These are phyloP conservation scores for Dendrobium catenatum DNA, from an alignment of 106 monocot species.

Conservation along the genomic window DNA sequence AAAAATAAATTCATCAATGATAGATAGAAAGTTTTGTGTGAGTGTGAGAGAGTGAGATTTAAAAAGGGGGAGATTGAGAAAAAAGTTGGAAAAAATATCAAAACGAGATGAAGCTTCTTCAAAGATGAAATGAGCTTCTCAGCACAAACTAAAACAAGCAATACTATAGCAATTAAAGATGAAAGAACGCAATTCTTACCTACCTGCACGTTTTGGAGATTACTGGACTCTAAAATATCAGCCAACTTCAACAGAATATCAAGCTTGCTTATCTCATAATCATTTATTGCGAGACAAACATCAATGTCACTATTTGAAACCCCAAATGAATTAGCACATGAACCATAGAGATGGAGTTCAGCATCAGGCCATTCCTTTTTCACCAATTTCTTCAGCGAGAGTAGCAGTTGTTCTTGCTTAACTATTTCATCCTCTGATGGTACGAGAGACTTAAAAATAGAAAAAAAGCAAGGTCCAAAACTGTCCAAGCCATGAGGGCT, in stretches of 20 bases:
- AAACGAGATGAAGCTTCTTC: not conserved
- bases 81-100: conserved; percentile 5
- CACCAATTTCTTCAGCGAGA: conserved; percentile 47
- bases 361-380: conserved; percentile 83
- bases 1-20: not conserved
- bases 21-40: not conserved
- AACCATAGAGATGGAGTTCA: conserved; percentile 77
- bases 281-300: conserved; percentile 78
- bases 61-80: not conserved
- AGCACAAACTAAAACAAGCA: not conserved
- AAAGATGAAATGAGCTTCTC: not conserved
- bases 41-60: not conserved
- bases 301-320: conserved; percentile 96
- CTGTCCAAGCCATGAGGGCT: conserved; percentile 60
- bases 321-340: conserved; percentile 96
- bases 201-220: conserved; percentile 93
- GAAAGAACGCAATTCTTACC: not conserved
- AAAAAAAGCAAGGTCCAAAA: conserved; percentile 44
- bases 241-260: conserved; percentile 85
- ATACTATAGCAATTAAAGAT: not conserved
- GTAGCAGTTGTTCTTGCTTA: conserved; percentile 67
- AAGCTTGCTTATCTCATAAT: conserved; percentile 51
- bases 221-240: conserved; percentile 63
- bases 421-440: conserved; percentile 73
- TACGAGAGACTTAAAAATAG: conserved; percentile 69